Evolutionary conservation across 257 asterid species (phyloP), one percentile per base, ranked within the genome.

Genomic region (Ocimum tenuiflorum): DNA sequence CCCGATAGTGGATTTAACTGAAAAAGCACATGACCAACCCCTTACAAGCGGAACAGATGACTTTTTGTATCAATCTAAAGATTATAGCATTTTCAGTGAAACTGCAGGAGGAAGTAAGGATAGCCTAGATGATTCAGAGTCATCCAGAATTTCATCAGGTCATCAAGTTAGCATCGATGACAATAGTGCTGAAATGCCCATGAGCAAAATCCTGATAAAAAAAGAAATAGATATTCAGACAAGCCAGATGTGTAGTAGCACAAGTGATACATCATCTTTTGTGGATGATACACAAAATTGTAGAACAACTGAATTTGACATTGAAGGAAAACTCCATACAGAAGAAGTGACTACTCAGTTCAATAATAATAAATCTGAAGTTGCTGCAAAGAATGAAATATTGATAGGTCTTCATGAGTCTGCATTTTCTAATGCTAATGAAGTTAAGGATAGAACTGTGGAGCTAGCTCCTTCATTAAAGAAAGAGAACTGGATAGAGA

Each of bases 401-500:
- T 47, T 13, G 35, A 20, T 59, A 47, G 75, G 53, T 67, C 60
- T 56, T 65, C 70, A 79, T 63, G 66, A 71, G 52, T 78, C 84
- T 65, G 70, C 54, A 55, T 64, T 68, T 71, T 49, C 75, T 56
- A 33, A 4, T 13, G 51, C 45, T 65, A 35, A 70, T 63, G 79
- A 81, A 55, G 72, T 27, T 27, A 75, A 63, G 60, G 78, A 58
- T 52, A 43, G 54, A 65, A 72, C 66, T 35, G 65, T 53, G 36
- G 89, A 76, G 59, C 50, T 52, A 57, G 73, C 78, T 29, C 61
- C 75, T 18, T 59, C 81, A 14, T 80, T 39, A 43, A 77, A 62
- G 45, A 76, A 75, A 36, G 88, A 75, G 56, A 90, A 76, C 71
- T 92, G 99, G 99, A 60, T 88, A 48, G 94, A 86, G 62, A 83